Evolutionary conservation across 2,329 filamentous ascomycete species (phyloP), one percentile per base, ranked within the genome.

Genomic region (Aspergillus eucalypticola): DNA sequence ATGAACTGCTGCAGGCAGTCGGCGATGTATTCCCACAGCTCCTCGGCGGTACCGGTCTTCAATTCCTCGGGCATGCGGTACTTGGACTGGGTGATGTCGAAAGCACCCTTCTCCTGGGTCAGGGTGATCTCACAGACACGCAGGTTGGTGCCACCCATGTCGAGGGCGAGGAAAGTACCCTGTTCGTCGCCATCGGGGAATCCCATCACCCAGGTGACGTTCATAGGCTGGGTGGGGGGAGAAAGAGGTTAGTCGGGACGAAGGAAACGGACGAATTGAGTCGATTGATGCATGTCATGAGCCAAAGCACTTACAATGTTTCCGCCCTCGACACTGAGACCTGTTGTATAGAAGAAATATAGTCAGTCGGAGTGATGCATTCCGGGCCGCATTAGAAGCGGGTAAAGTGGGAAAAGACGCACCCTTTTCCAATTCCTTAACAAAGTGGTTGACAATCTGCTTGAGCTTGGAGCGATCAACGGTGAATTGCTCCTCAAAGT

Each of bases 61-160:
- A 98, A 84, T 78, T 96, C 91, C 72, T 96, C 90, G 0, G 94
- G 94, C 85, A 98, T 92, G 64, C 89, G 89, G 79, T 97, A 97
- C 80, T 97, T 96, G 71, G 91, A 95, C 81, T 98, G 94, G 66
- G 93, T 92, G 72, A 97, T 96, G 75, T 95, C 91, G 78, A 95
- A 96, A 76, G 94, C 90, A 56, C 91, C 93, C 80, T 92, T 90
- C 74, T 91, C 86, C 58, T 96, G 89, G 23, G 91, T 92, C 71
- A 98, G 80, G 61, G 88, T 91, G 72, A 98, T 94, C 78, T 96
- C 90, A 78, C 94, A 97, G 66, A 98, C 93, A 75, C 94, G 90
- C 64, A 97, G 81, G 77, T 98, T 98, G 71, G 94, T 98, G 69
- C 94, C 94, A 60, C 94, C 94, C 90, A 98, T 96, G 74, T 98